Evolutionary conservation across 352 stramenopile genomes (phyloP).

Genomic region (Pythium plurisporium): DNA sequence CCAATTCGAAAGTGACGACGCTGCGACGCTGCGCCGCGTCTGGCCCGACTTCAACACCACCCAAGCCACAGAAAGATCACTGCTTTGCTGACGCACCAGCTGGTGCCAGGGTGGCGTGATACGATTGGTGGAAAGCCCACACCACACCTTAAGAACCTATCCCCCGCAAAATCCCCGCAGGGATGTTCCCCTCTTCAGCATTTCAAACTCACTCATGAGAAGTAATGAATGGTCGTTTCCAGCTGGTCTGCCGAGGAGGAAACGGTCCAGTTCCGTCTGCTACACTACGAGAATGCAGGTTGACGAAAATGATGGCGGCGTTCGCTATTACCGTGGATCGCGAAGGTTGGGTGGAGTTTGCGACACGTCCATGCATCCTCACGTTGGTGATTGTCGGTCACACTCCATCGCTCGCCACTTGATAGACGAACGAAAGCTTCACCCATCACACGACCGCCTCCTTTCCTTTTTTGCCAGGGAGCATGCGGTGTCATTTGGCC

Average conservation of each 20-base stretch:
- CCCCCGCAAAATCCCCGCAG: background rate
- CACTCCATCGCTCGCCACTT: too few relatives aligned
- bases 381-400: too few relatives aligned
- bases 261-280: too few relatives aligned
- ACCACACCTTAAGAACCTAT: constrained; percentile 1
- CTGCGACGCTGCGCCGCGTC: background rate
- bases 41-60: constrained; percentile 18
- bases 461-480: background rate
- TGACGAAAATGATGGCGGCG: too few relatives aligned
- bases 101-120: constrained; percentile 3
- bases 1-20: constrained; percentile 15
- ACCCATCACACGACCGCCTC: too few relatives aligned
- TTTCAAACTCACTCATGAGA: background rate
- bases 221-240: constrained; percentile 1
- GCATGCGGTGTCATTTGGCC: too few relatives aligned
- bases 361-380: too few relatives aligned
- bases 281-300: too few relatives aligned
- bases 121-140: background rate
- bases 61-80: constrained; percentile 5
- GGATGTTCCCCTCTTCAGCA: too few relatives aligned
- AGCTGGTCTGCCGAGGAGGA: background rate
- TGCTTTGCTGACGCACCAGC: constrained; percentile 3
- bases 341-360: too few relatives aligned
- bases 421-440: too few relatives aligned
- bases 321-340: too few relatives aligned